These are phyloP conservation scores for Corylus americana DNA, from an alignment of 306 rosid genomes.

Conservation along the genomic window DNA sequence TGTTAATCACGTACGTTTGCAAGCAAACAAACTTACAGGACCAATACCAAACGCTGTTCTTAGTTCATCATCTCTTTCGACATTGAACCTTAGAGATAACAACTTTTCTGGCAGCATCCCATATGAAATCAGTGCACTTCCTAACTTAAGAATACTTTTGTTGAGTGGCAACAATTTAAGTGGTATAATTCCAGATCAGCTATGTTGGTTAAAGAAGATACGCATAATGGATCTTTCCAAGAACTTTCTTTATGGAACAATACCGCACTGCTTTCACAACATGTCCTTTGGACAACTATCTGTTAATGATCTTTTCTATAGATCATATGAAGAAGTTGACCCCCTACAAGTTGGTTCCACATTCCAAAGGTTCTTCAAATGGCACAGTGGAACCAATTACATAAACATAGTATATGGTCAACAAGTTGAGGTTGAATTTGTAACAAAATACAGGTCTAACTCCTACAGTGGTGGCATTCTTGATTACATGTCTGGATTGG, in stretches of 20 bases:
- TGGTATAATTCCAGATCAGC: constrained; percentile 4
- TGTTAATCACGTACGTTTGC: too few species aligned
- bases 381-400: too few species aligned
- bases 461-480: too few species aligned
- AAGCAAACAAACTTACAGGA: neutral
- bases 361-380: too few species aligned
- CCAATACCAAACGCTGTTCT: neutral
- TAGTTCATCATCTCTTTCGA: neutral
- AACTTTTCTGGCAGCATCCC: constrained; percentile 2
- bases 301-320: too few species aligned
- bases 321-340: too few species aligned
- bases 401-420: too few species aligned
- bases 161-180: neutral
- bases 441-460: too few species aligned
- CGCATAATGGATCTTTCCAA: constrained; percentile 8
- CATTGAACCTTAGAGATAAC: constrained; percentile 1
- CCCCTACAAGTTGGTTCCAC: too few species aligned
- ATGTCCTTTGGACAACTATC: neutral
- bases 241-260: constrained; percentile 6
- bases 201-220: neutral
- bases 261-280: constrained; percentile 11
- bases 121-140: neutral
- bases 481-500: too few species aligned
- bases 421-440: too few species aligned
- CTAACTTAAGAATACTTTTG: neutral